Evolutionary conservation across 2,329 filamentous ascomycete genomes (phyloP).

Genomic region (Hymenoscyphus infarciens): DNA sequence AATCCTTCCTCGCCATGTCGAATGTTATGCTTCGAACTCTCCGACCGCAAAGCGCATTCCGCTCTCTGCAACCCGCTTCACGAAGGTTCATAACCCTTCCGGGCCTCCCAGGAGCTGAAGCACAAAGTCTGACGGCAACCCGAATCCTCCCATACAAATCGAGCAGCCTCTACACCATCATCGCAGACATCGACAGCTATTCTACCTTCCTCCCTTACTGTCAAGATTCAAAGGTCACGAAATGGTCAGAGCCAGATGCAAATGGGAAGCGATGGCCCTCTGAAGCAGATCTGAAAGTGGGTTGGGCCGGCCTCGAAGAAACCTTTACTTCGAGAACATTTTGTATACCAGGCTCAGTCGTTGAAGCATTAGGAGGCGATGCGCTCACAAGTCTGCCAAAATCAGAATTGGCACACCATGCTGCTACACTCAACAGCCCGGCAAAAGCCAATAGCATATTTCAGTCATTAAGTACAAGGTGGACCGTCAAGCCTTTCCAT

Average conservation of each 20-base stretch:
- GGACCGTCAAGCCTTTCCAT: conserved; percentile 56
- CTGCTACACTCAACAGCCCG: conserved; percentile 36
- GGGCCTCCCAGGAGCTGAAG: conserved; percentile 36
- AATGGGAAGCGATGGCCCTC: conserved; percentile 58
- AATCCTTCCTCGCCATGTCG: conserved; percentile 21
- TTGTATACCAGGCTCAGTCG: conserved; percentile 68
- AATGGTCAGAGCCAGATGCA: conserved; percentile 58
- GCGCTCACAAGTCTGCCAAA: conserved; percentile 44
- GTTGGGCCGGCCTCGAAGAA: conserved; percentile 81
- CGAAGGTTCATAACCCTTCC: conserved; percentile 43
- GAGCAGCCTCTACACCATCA: conserved; percentile 71
- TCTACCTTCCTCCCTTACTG: conserved; percentile 89
- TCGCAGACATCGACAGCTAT: conserved; percentile 87
- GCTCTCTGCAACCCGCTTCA: conserved; percentile 27
- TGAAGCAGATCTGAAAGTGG: conserved; percentile 75
- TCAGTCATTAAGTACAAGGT: conserved; percentile 65
- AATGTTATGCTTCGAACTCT: conserved; percentile 25
- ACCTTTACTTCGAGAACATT: conserved; percentile 75
- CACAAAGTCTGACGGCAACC: conserved; percentile 66
- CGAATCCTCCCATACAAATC: conserved; percentile 75
- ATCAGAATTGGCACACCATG: conserved; percentile 40
- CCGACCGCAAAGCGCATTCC: conserved; percentile 22
- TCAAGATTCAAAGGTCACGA: conserved; percentile 70
- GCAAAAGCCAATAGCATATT: conserved; percentile 53
- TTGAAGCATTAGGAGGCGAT: conserved; percentile 72